Evolutionary conservation across 164 flowering plant species (phyloP), one percentile per base, ranked within the genome.

Genomic region (Dillenia turbinata): DNA sequence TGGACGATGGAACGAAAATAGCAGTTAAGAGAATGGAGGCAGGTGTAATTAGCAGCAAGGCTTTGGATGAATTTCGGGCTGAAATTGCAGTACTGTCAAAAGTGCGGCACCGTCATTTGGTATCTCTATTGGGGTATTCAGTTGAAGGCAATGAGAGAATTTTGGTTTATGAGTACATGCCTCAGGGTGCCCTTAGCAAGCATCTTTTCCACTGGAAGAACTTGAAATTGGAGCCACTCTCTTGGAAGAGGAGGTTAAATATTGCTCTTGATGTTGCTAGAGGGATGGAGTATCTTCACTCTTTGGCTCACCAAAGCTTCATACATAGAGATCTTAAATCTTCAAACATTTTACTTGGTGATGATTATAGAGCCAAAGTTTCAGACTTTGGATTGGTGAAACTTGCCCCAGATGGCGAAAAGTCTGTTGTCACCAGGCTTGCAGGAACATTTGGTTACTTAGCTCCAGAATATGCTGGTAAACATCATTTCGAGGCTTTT

Each of bases 401-500:
- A 71, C 79, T 80, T 24, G 87, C 88, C 45, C 90, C 88, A 13
- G 76, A 80, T 52, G 75, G 77, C 9, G 85, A 78, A 63, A 80
- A 73, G 60, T 85, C 86, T 9, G 71, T 85, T 2, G 81, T 65
- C 14, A 85, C 90, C 33, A 71, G 79, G 66, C 83, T 85, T 66
- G 88, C 90, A 14, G 90, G 90, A 52, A 85, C 88, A 12, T 85
- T 85, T 65, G 88, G 90, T 12, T 85, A 85, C 69, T 63, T 83
- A 49, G 90, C 88, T 40, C 88, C 90, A 12, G 88, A 85, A 57
- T 85, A 85, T 78, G 90, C 90, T 22, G 86, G 90, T 85, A 81
- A 71, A 64, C 61, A 48, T 53, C 64, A 56, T 9, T 44, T 52
- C 15, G 40, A 33, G 7, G 7, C 40, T 4, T 4, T 33, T 33